Conservation (phyloP, 2,329 filamentous ascomycete species). For the Achaetomium macrosporum region DNA sequence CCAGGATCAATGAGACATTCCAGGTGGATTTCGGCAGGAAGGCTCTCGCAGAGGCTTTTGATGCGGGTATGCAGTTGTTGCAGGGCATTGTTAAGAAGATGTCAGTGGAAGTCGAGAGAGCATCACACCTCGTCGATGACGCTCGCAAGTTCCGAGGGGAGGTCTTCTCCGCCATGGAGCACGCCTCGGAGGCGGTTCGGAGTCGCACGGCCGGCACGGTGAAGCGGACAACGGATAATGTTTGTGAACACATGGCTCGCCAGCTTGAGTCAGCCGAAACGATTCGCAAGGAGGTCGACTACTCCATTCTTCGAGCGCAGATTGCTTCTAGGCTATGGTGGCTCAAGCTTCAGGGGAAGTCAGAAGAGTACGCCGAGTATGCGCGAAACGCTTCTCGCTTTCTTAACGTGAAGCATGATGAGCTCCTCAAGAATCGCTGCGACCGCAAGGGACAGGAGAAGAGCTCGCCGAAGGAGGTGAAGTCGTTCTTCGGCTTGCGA, state of each 20-base stretch:
- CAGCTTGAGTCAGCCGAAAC: constrained; percentile 33
- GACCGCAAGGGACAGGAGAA: constrained; percentile 1
- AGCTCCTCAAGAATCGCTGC: constrained; percentile 1
- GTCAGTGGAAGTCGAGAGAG: constrained; percentile 35
- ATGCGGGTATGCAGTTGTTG: constrained; percentile 38
- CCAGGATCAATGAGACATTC: constrained; percentile 56
- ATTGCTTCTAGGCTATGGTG: constrained; percentile 52
- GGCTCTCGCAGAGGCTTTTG: constrained; percentile 39
- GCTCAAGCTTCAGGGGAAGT: constrained; percentile 48
- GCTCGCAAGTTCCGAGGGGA: constrained; percentile 29
- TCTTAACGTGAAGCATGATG: constrained; percentile 23
- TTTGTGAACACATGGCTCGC: constrained; percentile 31
- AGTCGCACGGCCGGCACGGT: constrained; percentile 23
- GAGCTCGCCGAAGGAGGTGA: not conserved
- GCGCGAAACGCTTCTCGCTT: constrained; percentile 42
- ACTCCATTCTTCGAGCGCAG: constrained; percentile 48
- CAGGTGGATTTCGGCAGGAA: constrained; percentile 53
- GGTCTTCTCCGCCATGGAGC: constrained; percentile 28
- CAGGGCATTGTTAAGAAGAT: constrained; percentile 38
- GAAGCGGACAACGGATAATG: constrained; percentile 27
- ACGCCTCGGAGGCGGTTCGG: constrained; percentile 26
- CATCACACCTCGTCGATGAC: constrained; percentile 23
- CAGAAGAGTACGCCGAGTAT: constrained; percentile 40
- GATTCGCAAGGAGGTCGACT: constrained; percentile 36
- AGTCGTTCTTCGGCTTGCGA: constrained; percentile 2